Evolutionary conservation across 2,329 filamentous ascomycete genomes (phyloP).

Genomic region (Xylaria sp.): DNA sequence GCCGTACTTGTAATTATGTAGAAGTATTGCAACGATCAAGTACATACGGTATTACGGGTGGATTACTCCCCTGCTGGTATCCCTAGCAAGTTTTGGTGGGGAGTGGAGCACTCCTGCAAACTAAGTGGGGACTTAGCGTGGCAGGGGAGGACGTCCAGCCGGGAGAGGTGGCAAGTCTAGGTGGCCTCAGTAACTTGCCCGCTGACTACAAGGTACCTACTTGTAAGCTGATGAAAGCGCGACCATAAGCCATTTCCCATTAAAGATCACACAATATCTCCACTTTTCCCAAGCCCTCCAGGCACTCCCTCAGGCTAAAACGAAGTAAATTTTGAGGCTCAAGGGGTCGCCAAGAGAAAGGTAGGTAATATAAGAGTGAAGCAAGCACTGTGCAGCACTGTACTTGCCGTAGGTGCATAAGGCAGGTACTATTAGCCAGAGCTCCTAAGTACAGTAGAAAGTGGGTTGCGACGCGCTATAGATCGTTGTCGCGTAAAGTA

Average conservation of each 20-base stretch:
- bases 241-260: background rate
- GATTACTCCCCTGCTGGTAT: too few species aligned
- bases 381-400: too few species aligned
- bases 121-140: too few species aligned
- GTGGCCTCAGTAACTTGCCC: too few species aligned
- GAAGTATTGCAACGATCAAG: too few species aligned
- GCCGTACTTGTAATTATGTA: too few species aligned
- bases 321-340: background rate
- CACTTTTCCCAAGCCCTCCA: background rate
- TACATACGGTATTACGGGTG: too few species aligned
- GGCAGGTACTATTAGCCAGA: background rate
- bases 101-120: too few species aligned
- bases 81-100: too few species aligned
- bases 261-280: background rate
- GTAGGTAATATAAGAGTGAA: background rate
- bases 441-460: background rate
- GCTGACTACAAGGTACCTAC: conserved; percentile 18
- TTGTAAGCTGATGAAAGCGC: background rate
- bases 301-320: background rate
- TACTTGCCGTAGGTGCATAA: background rate
- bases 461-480: conserved; percentile 20
- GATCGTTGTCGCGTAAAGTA: conserved; percentile 27
- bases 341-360: too few species aligned
- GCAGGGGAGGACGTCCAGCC: too few species aligned
- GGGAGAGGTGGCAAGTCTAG: too few species aligned